These are phyloP conservation scores for Aspergillus baeticus DNA, from an alignment of 495 filamentous ascomycete species.

Conservation along the genomic window DNA sequence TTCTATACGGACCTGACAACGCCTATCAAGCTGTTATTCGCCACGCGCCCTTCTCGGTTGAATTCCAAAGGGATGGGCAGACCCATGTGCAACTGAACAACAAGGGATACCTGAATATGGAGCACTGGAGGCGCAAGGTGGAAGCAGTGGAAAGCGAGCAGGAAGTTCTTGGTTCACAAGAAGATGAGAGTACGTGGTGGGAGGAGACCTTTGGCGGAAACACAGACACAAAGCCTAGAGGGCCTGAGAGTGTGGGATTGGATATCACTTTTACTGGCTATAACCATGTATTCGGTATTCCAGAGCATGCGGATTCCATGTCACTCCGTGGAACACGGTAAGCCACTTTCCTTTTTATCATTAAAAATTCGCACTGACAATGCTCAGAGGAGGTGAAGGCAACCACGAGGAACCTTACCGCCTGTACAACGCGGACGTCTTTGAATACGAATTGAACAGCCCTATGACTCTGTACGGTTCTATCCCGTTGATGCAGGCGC, in stretches of 20 bases:
- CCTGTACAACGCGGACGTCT: conserved; percentile 93
- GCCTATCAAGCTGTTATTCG: conserved; percentile 78
- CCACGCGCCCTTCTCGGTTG: conserved; percentile 76
- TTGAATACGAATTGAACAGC: conserved; percentile 94
- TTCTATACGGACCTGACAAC: conserved; percentile 76
- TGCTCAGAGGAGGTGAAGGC: conserved; percentile 66
- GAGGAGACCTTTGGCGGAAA: conserved; percentile 93
- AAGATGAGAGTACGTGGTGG: conserved; percentile 92
- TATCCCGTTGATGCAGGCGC: conserved; percentile 97
- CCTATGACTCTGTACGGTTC: conserved; percentile 98
- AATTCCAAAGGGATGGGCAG: conserved; percentile 79
- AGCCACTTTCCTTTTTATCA: background rate
- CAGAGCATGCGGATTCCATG: conserved; percentile 85
- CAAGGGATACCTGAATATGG: conserved; percentile 81
- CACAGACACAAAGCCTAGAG: conserved; percentile 87
- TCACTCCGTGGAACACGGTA: conserved; percentile 84
- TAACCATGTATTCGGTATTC: conserved; percentile 90
- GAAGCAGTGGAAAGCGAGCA: conserved; percentile 58
- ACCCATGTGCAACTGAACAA: conserved; percentile 89
- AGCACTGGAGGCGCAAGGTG: conserved; percentile 91
- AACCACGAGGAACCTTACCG: conserved; percentile 92
- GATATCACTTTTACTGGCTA: conserved; percentile 93
- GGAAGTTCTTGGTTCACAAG: conserved; percentile 37
- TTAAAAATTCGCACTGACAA: conserved; percentile 18
- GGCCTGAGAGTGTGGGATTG: conserved; percentile 84